phyloP scores from a whole-genome alignment of 2,329 filamentous ascomycete species.

The Teratosphaeria zuluensis region DNA sequence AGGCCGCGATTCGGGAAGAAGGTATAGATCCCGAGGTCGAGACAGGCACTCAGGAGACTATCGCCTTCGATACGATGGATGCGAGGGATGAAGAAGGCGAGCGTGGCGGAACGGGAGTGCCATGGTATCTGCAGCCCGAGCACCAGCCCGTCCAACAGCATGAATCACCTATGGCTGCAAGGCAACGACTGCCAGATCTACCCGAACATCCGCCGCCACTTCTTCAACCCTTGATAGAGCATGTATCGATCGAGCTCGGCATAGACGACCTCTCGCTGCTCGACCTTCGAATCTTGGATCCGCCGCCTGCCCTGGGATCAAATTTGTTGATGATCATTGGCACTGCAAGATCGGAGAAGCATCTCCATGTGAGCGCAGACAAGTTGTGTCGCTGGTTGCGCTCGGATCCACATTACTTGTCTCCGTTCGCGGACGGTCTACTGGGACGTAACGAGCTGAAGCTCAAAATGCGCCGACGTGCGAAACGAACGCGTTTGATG shows the following conservation, averaged over 20 bases:
- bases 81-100: neutral
- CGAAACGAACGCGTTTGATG: slow-evolving; percentile 70
- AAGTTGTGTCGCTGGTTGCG: slow-evolving; percentile 81
- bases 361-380: slow-evolving; percentile 83
- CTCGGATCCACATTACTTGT: slow-evolving; percentile 54
- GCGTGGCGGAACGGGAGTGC: slow-evolving; percentile 28
- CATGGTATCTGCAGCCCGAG: slow-evolving; percentile 82
- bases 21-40: neutral
- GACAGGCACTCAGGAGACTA: neutral
- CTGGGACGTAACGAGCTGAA: slow-evolving; percentile 87
- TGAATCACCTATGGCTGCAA: slow-evolving; percentile 37
- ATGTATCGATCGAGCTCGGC: slow-evolving; percentile 74
- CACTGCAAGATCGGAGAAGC: slow-evolving; percentile 83
- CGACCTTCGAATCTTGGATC: slow-evolving; percentile 75
- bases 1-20: neutral
- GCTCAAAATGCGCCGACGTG: slow-evolving; percentile 69
- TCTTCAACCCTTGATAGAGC: slow-evolving; percentile 62
- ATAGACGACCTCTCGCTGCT: slow-evolving; percentile 71
- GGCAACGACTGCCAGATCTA: slow-evolving; percentile 51
- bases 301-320: slow-evolving; percentile 75
- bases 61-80: neutral
- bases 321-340: slow-evolving; percentile 89
- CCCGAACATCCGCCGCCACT: slow-evolving; percentile 63
- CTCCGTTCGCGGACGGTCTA: slow-evolving; percentile 74
- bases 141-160: slow-evolving; percentile 25